Conservation (phyloP, 1,284 basidiomycete genomes). For the Ganoderma meredithae region DNA sequence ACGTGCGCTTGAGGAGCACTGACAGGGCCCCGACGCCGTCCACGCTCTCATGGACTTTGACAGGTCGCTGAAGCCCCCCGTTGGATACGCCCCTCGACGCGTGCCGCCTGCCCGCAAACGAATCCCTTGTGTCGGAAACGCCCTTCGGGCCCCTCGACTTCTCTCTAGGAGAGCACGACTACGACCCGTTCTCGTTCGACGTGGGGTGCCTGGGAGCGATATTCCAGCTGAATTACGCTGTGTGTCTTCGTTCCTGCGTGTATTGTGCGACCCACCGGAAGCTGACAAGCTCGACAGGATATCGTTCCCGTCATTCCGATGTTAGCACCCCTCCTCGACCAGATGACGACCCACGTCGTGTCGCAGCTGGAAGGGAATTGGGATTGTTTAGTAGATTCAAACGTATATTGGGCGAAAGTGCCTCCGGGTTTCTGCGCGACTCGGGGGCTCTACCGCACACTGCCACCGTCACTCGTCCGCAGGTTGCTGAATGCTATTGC, state of each 20-base stretch:
- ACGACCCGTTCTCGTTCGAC: constrained; percentile 30
- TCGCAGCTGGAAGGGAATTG: neutral
- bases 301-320: constrained; percentile 3
- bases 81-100: constrained; percentile 9
- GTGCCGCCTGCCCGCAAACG: constrained; percentile 17
- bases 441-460: neutral
- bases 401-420: constrained; percentile 16
- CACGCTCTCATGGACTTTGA: constrained; percentile 28
- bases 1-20: constrained; percentile 11
- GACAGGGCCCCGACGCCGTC: neutral
- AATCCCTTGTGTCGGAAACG: constrained; percentile 1
- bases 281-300: neutral
- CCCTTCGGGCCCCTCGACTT: constrained; percentile 17
- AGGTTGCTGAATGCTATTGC: neutral
- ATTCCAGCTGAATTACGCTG: constrained; percentile 18
- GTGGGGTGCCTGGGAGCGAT: constrained; percentile 27
- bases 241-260: neutral
- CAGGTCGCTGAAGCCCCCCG: constrained; percentile 17
- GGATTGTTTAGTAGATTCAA: neutral
- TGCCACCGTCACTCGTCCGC: neutral
- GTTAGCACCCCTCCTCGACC: constrained; percentile 15
- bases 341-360: constrained; percentile 19
- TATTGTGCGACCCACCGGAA: no score
- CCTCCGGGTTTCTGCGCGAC: neutral
- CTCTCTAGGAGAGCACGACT: constrained; percentile 15